These are phyloP conservation scores for Emergomyces orientalis DNA, from an alignment of 2,329 filamentous ascomycete genomes.

Conservation along the genomic window DNA sequence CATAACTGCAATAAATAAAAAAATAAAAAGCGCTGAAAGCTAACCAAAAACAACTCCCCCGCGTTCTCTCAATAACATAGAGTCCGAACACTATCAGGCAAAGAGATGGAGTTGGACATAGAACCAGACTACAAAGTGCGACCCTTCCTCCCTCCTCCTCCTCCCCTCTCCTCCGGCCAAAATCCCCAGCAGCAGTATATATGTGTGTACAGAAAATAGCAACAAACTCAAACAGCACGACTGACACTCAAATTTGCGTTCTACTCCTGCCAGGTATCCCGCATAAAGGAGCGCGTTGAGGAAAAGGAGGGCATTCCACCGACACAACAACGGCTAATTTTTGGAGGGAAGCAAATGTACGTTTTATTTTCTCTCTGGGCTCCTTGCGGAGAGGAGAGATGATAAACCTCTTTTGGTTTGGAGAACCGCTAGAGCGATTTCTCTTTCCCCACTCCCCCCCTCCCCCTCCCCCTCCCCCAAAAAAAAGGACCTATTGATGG, in stretches of 20 bases:
- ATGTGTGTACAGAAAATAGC: not conserved
- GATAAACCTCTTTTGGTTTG: too few relatives aligned
- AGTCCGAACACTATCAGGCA: constrained; percentile 94
- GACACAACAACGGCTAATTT: constrained; percentile 92
- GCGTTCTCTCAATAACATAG: constrained; percentile 39
- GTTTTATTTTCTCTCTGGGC: constrained; percentile 18
- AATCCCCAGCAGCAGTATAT: not conserved
- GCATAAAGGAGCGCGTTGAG: constrained; percentile 98
- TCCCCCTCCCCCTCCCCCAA: too few relatives aligned
- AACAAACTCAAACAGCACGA: not conserved
- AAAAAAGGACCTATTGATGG: too few relatives aligned
- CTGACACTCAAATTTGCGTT: not conserved
- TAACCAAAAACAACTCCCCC: constrained; percentile 9
- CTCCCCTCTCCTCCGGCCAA: not conserved
- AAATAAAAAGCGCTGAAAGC: not conserved
- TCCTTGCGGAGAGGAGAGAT: not conserved
- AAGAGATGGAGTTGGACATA: constrained; percentile 98
- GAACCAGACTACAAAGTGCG: constrained; percentile 82
- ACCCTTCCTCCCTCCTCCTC: not conserved
- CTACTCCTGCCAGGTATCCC: constrained; percentile 56
- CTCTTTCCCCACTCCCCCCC: too few relatives aligned
- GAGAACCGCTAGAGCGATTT: too few relatives aligned
- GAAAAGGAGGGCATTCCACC: constrained; percentile 98
- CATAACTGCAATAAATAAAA: constrained; percentile 1
- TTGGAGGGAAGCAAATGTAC: constrained; percentile 96